Percentiles rank a stretch among this genome's conserved stretches.
These are phyloP conservation scores for Elongisporangium senticosum DNA, from an alignment of 352 stramenopile genomes.

Conservation along the genomic window DNA sequence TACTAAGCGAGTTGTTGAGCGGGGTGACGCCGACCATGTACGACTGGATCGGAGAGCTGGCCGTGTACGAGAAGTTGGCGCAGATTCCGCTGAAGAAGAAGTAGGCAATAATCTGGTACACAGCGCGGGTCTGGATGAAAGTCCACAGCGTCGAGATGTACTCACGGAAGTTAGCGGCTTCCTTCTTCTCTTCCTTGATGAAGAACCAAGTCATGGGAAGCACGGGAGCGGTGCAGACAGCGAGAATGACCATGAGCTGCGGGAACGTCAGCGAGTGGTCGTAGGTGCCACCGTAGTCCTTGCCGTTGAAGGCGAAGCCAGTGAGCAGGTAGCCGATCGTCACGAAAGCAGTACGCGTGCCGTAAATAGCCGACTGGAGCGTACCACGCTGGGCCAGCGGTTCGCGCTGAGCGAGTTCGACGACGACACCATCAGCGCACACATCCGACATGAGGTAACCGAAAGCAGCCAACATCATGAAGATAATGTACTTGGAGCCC, in stretches of 20 bases:
- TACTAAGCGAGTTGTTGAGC: constrained; percentile 23
- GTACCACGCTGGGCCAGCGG: constrained; percentile 24
- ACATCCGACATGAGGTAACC: constrained; percentile 68
- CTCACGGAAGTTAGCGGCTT: constrained; percentile 8
- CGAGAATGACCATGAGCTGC: constrained; percentile 16
- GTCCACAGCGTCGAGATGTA: constrained; percentile 24
- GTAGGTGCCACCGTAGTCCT: constrained; percentile 28
- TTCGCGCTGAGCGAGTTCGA: constrained; percentile 40
- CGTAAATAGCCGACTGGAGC: constrained; percentile 38
- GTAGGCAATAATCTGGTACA: constrained; percentile 35
- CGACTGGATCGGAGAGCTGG: constrained; percentile 20
- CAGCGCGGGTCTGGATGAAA: constrained; percentile 22
- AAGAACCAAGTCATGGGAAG: constrained; percentile 30
- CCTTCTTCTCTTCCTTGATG: constrained; percentile 19
- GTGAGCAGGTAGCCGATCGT: constrained; percentile 28
- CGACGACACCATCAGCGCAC: constrained; percentile 42
- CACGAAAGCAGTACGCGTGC: constrained; percentile 23
- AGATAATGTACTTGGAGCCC: constrained; percentile 28
- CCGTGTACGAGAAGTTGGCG: constrained; percentile 22
- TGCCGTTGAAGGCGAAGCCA: constrained; percentile 27
- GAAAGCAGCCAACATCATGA: constrained; percentile 56
- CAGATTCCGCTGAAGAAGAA: constrained; percentile 29
- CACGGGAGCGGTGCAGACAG: constrained; percentile 19
- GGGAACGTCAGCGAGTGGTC: constrained; percentile 27
- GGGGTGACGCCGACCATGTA: constrained; percentile 31